These are phyloP conservation scores for Trichoderma sp. DNA, from an alignment of 2,329 filamentous ascomycete species.

Conservation along the genomic window DNA sequence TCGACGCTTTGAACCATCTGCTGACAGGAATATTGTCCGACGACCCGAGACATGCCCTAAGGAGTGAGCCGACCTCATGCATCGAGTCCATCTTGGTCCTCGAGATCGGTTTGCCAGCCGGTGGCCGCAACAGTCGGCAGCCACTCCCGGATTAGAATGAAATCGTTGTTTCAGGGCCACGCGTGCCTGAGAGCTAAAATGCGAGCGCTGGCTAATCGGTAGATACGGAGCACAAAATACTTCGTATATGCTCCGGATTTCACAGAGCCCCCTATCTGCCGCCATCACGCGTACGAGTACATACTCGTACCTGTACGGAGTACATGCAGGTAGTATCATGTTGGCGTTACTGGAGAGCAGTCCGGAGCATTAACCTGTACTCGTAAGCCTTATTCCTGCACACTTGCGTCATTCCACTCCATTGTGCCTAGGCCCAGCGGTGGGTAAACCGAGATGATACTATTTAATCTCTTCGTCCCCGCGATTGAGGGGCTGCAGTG, in stretches of 20 bases:
- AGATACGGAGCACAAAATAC: neutral
- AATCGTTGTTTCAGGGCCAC: neutral
- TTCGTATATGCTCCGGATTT: neutral
- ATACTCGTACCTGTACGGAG: neutral
- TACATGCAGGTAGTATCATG: neutral
- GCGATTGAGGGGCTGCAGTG: neutral
- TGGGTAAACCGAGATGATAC: neutral
- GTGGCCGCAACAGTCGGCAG: slow-evolving; percentile 8
- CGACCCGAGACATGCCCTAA: neutral
- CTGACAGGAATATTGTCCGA: slow-evolving; percentile 15
- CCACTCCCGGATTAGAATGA: slow-evolving; percentile 6
- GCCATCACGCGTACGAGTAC: neutral
- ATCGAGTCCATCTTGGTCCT: slow-evolving; percentile 1
- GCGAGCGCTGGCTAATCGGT: neutral
- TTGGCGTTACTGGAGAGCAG: neutral
- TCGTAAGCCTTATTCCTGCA: slow-evolving; percentile 7
- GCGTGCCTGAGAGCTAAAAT: neutral
- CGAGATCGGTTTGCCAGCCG: slow-evolving; percentile 11
- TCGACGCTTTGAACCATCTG: neutral
- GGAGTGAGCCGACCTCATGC: slow-evolving; percentile 1
- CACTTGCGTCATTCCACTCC: slow-evolving; percentile 10
- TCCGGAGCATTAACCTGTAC: neutral
- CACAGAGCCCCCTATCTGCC: neutral
- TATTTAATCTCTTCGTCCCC: slow-evolving; percentile 2
- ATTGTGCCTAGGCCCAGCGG: neutral